Percentiles rank a stretch among this genome's conserved stretches.
phyloP scores from a whole-genome alignment of 2,329 filamentous ascomycete genomes.

The Colletotrichum brevisporum region DNA sequence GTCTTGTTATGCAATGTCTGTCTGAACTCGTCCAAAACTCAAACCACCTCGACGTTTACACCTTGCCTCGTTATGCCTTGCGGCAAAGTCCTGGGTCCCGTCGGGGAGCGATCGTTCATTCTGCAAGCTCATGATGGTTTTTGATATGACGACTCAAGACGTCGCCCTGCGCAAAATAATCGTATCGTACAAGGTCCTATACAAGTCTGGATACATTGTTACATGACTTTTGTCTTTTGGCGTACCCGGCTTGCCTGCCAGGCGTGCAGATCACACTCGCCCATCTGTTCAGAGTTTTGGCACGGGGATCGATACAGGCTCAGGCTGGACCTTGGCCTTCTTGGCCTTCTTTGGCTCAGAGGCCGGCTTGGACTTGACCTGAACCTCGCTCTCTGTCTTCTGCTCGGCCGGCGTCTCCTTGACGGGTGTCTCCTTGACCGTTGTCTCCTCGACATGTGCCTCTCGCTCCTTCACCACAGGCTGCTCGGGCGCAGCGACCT shows the following conservation, averaged over 20 bases:
- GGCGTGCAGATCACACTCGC: constrained; percentile 7
- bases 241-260: neutral
- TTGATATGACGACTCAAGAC: neutral
- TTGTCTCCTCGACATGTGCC: neutral
- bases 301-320: constrained; percentile 23
- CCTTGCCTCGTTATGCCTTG: neutral
- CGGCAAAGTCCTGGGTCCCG: neutral
- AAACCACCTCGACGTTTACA: neutral
- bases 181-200: constrained; percentile 41
- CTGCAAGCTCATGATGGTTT: neutral
- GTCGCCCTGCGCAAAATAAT: constrained; percentile 20
- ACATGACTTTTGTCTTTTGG: constrained; percentile 23
- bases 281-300: constrained; percentile 28
- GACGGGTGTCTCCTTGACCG: neutral
- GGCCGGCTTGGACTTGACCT: neutral
- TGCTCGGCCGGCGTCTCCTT: constrained; percentile 22
- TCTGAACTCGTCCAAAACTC: neutral
- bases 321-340: constrained; percentile 27
- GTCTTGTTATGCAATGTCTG: neutral
- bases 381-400: constrained; percentile 10
- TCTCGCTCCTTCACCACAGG: constrained; percentile 13
- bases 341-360: constrained; percentile 28
- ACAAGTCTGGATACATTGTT: constrained; percentile 40
- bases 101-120: neutral
- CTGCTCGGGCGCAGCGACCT: no score